Conservation (phyloP, 2,329 filamentous ascomycete species). For the Huntiella moniliformis region DNA sequence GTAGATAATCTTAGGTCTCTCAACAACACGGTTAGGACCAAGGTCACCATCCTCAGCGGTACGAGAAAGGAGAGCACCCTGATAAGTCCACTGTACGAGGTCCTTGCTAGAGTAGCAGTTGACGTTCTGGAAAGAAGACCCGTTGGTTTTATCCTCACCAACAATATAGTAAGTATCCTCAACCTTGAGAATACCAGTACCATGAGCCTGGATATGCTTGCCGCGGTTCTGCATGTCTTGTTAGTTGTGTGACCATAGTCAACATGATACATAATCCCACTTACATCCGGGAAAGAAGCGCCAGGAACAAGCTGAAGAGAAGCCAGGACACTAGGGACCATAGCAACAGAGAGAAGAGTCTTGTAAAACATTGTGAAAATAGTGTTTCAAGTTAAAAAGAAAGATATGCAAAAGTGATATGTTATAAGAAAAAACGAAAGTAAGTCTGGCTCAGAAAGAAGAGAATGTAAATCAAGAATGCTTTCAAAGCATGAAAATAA, state of each 20-base stretch:
- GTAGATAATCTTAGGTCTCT: conserved; percentile 50
- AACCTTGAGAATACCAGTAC: conserved; percentile 42
- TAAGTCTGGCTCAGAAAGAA: not conserved
- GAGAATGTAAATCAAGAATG: not conserved
- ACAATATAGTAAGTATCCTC: conserved; percentile 45
- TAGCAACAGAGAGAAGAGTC: conserved; percentile 1
- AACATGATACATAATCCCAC: conserved; percentile 9
- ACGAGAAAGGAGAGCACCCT: conserved; percentile 36
- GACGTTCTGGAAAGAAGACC: conserved; percentile 40
- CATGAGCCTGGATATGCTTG: conserved; percentile 46
- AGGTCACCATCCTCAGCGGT: conserved; percentile 33
- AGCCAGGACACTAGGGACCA: conserved; percentile 10
- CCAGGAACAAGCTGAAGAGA: conserved; percentile 24
- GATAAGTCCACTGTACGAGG: conserved; percentile 45
- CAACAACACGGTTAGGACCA: conserved; percentile 42
- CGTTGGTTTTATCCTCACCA: conserved; percentile 50
- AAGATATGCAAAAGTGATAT: not conserved
- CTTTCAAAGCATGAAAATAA: not conserved
- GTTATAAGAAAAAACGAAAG: not conserved
- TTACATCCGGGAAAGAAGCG: conserved; percentile 27
- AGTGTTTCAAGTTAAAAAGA: not conserved
- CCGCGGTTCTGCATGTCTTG: conserved; percentile 23
- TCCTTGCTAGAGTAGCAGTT: conserved; percentile 49
- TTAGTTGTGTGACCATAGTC: not conserved
- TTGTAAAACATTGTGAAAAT: not conserved